Base-by-base conservation (phyloP, 176 grass and related monocot species). In the Stipa capillata region DNA sequence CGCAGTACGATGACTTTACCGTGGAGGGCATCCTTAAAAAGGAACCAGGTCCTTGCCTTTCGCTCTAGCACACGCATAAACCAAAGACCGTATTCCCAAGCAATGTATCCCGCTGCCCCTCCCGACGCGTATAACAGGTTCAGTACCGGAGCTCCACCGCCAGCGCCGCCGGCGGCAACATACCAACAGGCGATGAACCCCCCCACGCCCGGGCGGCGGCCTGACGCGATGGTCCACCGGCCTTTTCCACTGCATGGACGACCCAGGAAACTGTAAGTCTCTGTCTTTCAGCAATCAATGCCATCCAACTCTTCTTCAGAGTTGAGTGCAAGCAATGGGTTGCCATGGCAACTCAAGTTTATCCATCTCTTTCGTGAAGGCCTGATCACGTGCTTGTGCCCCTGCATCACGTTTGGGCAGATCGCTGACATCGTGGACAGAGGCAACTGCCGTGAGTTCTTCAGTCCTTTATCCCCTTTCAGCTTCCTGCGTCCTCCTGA, bases 181-280 rank as follows among this genome's bases (percentile, higher is more conserved):
- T 84, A 86, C 83, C 64, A 85, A 29, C 73, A 45, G 33, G 24
- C 74, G 15, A 84, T 49, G 90, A 74, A 90, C 50, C n/a, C 62
- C 80, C 28, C 27, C 63, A 5, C 74, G 60, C 66, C 12, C 74
- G 77, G 79, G 17, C 65, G 27, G 24, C 66, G 57, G 76, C 32
- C 51, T 94, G 36, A 74, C 59, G 32, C 70, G 15, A 21, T 99
- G 96, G 96, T 99, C 96, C 12, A 99, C 96, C 14, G 88, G 96
- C 24, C 96, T 99, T 58, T 99, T 91, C 90, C 90, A 99, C 85
- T 99, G 96, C 73, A 88, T 91, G 90, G 96, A 99, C 81, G 96
- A 99, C 43, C 92, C 96, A 1, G 92, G 92, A 2, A 99, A 95
- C 90, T 99, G 92, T 93, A 86, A 92, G 83, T 61, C 18, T 18